Evolutionary conservation across 2,329 filamentous ascomycete genomes (phyloP).

Genomic region (Epicoccum sorghinum): DNA sequence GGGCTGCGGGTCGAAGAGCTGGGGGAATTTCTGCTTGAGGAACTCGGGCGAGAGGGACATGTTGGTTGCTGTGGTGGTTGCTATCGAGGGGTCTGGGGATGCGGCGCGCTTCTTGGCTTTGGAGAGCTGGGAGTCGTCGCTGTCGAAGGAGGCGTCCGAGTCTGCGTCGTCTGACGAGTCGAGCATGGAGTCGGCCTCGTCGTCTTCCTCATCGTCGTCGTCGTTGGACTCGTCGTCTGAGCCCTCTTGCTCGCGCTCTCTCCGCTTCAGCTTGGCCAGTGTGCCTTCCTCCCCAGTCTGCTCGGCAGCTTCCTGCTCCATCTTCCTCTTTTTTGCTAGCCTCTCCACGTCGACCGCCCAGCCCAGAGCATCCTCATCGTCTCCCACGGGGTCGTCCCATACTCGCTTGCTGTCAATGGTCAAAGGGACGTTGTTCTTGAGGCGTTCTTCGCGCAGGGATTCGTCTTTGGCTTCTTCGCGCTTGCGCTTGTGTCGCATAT

Average conservation of each 20-base stretch:
- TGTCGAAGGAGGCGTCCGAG: slow-evolving; percentile 43
- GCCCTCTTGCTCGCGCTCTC: slow-evolving; percentile 27
- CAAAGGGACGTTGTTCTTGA: slow-evolving; percentile 75
- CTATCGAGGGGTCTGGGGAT: slow-evolving; percentile 52
- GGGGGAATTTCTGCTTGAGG: slow-evolving; percentile 65
- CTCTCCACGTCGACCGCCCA: slow-evolving; percentile 54
- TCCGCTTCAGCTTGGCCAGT: slow-evolving; percentile 41
- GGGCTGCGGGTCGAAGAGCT: slow-evolving; percentile 62
- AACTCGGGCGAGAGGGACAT: slow-evolving; percentile 66
- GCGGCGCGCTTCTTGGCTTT: slow-evolving; percentile 55
- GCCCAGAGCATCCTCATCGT: slow-evolving; percentile 52
- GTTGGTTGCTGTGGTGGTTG: slow-evolving; percentile 63
- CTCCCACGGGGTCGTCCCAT: slow-evolving; percentile 68
- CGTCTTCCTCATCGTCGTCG: slow-evolving; percentile 38
- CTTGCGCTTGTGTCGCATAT: slow-evolving; percentile 77
- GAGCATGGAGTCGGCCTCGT: slow-evolving; percentile 53
- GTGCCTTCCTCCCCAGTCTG: slow-evolving; percentile 37
- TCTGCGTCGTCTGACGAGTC: slow-evolving; percentile 55
- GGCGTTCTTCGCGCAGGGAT: slow-evolving; percentile 71
- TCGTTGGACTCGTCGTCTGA: slow-evolving; percentile 5
- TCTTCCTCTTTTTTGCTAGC: slow-evolving; percentile 52
- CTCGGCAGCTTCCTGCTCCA: slow-evolving; percentile 46
- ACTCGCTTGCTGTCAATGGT: slow-evolving; percentile 61
- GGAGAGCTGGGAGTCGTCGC: slow-evolving; percentile 25
- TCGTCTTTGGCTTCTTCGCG: slow-evolving; percentile 88